A percentile compares a stretch with the other conserved stretches of the same genome.
phyloP scores from a whole-genome alignment of 2,329 filamentous ascomycete species.

The Claviceps arundinis region DNA sequence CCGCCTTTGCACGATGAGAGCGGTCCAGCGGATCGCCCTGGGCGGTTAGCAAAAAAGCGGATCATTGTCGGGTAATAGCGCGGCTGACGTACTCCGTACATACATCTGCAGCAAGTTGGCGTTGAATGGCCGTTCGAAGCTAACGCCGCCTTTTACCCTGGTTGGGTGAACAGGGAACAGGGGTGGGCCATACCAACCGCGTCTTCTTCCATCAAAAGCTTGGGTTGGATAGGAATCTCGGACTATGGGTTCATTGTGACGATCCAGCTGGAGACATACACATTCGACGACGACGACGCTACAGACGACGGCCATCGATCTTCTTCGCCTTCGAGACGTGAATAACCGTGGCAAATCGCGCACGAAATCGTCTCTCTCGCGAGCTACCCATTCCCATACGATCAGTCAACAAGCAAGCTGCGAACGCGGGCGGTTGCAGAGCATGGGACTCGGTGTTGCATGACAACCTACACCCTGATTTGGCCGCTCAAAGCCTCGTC shows the following conservation, averaged over 20 bases:
- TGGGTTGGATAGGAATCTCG: neutral
- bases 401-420: neutral
- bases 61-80: constrained; percentile 3
- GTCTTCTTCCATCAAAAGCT: constrained; percentile 6
- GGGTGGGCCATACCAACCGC: constrained; percentile 3
- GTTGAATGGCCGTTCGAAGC: neutral
- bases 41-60: neutral
- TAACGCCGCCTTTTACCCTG: neutral
- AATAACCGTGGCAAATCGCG: neutral
- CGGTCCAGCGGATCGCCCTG: too few species aligned
- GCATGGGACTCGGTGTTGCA: constrained; percentile 1
- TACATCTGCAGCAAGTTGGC: too few species aligned
- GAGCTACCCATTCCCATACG: neutral
- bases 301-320: neutral
- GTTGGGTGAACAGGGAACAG: neutral
- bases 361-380: neutral
- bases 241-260: neutral
- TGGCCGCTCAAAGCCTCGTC: neutral
- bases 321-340: neutral
- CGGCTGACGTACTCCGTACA: neutral
- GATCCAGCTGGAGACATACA: neutral
- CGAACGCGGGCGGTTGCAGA: neutral
- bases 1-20: too few species aligned
- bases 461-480: neutral
- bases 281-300: neutral